Evolutionary conservation across 768 basidiomycete genomes (phyloP), one percentile per base, ranked within the genome.

Genomic region (Pisolithus marmoratus): DNA sequence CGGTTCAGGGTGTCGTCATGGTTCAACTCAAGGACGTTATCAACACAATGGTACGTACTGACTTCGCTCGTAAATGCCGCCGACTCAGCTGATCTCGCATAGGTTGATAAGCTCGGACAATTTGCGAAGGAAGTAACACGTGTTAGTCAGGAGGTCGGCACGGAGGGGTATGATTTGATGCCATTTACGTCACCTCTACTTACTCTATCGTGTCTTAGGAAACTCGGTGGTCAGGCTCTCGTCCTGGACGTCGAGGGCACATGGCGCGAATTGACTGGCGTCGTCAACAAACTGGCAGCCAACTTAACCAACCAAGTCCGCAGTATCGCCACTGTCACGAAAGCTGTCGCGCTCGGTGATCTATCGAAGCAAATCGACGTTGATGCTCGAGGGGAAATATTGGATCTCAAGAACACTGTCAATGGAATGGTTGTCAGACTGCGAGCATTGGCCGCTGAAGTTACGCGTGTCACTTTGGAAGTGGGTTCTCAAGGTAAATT

Each of bases 51-150:
- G 77, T 79, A 61, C 22, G 77, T 79, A 61, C 22, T 43, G 38
- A 49, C 29, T 19, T 24, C 42, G 19, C 27, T 26, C 53, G 17
- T 44, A 56, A 3, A 37, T 34, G 14, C 43, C 34, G 37, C 54
- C 38, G 38, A 22, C 22, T 23, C 48, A 54, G 38, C 63, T 59
- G 7, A 61, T 38, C 20, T 49, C 24, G 38, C n/a, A 17, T 58
- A 79, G 82, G 82, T 83, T 56, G 83, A 84, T 63, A 77, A 81
- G 60, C 75, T 97, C 26, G 83, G 87, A 51, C 85, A 88, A 61
- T 95, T 97, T 68, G 93, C 94, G 34, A 85, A 85, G 64, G 91
- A 94, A 66, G 91, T 94, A 36, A 93, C 91, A 53, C 81, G 92
- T 53, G 87, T 90, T 52, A 80, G 79, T 58, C 84, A 85, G 65